phyloP scores from a whole-genome alignment of 208 protist species.

The Leishmania arabica region DNA sequence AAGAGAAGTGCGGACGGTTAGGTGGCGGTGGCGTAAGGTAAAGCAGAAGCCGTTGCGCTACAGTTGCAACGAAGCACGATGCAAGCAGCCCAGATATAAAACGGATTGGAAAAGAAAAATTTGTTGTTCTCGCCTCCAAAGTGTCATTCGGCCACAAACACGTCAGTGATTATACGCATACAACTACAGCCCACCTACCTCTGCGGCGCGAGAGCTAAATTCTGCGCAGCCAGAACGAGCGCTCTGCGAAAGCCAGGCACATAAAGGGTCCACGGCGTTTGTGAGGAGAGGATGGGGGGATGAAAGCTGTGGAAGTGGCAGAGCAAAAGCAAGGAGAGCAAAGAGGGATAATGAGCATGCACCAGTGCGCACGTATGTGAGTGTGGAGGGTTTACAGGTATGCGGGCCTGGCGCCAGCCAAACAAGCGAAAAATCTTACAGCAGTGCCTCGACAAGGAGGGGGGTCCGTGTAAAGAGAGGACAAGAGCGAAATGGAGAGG shows the following conservation, averaged over 20 bases:
- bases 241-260: background rate
- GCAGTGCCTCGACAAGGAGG: background rate
- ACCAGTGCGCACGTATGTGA: background rate
- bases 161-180: background rate
- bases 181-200: background rate
- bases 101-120: background rate
- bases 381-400: background rate
- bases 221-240: background rate
- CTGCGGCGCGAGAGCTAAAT: background rate
- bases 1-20: background rate
- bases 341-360: background rate
- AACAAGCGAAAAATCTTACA: background rate
- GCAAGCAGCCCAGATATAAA: background rate
- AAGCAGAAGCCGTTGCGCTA: background rate
- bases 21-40: background rate
- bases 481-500: background rate
- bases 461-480: background rate
- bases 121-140: background rate
- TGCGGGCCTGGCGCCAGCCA: background rate
- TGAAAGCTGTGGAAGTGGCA: background rate
- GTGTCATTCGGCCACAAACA: background rate
- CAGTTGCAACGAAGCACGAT: background rate
- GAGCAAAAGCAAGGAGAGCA: background rate
- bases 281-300: background rate
- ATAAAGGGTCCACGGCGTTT: background rate